Percentiles rank a stretch among this genome's conserved stretches.
These are phyloP conservation scores for Triticum timopheevii DNA, from an alignment of 176 grass and related monocot species.

Conservation along the genomic window DNA sequence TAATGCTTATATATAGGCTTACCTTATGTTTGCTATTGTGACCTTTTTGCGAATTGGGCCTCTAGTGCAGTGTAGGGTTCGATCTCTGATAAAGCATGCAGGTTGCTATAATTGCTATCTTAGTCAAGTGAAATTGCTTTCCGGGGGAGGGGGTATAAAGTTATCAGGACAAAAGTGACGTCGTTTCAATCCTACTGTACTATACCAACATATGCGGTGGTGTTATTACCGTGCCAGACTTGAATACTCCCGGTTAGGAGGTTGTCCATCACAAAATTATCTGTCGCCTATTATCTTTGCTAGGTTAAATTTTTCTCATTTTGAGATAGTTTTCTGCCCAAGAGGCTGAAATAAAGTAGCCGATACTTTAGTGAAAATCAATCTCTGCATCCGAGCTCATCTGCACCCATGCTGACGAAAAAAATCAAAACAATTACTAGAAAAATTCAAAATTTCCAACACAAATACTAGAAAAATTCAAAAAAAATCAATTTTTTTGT, in stretches of 20 bases:
- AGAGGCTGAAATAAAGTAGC: no score
- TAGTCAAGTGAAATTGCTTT: conserved; percentile 14
- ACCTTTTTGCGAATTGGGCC: conserved; percentile 26
- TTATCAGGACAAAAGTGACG: neutral
- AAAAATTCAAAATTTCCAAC: no score
- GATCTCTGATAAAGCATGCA: conserved; percentile 17
- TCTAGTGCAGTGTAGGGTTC: conserved; percentile 19
- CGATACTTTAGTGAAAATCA: no score
- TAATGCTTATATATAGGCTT: neutral
- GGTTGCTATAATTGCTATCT: neutral
- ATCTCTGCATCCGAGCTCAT: no score
- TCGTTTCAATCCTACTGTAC: neutral
- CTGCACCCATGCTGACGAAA: no score
- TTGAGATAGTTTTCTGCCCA: no score
- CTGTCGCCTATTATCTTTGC: neutral
- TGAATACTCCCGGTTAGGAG: neutral
- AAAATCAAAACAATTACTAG: no score
- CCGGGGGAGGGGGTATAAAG: neutral
- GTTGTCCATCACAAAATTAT: neutral
- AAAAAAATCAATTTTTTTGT: no score
- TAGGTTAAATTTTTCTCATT: no score
- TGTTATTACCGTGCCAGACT: neutral
- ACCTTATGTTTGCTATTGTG: neutral
- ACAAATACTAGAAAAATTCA: no score
- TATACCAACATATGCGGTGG: neutral